Base-by-base conservation (phyloP, 2,329 filamentous ascomycete genomes). In the Aspergillus glaucus region DNA sequence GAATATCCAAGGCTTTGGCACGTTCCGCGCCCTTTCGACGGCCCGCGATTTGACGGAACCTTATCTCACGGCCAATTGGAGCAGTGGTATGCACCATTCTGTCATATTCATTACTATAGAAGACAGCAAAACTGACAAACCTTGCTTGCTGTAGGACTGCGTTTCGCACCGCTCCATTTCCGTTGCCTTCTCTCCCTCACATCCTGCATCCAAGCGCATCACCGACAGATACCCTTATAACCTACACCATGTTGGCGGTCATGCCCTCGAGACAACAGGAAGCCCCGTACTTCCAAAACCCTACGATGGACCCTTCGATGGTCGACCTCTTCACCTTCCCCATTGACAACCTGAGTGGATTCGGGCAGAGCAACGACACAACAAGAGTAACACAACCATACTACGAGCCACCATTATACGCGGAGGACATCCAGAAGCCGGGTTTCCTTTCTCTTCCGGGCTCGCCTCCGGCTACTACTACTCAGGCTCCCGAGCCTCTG, bases 401-500 rank as follows among this genome's bases (percentile, higher is more conserved):
- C 48, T 63, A 61, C 30, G 62, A 67, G 37, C 51, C 58, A 14
- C 51, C 57, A 14, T 42, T 62, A 24, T 65, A 62, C 44, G 43
- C 57, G 19, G 62, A 66, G 17, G 56, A 66, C 22, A 49, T 57
- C 32, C 51, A 59, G 22, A 65, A 66, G 26, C 22, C 54, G 39
- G 52, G 55, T 44, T 66, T 63, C 44, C 47, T 62, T 26, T 53
- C 59, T 19, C 67, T 68, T 30, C 63, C 26, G 4, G 26, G 26
- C 10, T 30, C 26, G 10, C 26, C 67, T 10, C 56, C 64, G 0
- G 51, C 63, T 44, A 52, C 65, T n/a, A 53, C 58, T 14, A 57
- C 62, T 4, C 55, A 65, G 40, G 54, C 58, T 6, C 50, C 57
- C 4, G 71, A 73, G 14, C 58, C 60, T 21, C 74, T 76, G 26